Conservation (phyloP, 2,329 filamentous ascomycete species). For the Gremmenia infestans region DNA sequence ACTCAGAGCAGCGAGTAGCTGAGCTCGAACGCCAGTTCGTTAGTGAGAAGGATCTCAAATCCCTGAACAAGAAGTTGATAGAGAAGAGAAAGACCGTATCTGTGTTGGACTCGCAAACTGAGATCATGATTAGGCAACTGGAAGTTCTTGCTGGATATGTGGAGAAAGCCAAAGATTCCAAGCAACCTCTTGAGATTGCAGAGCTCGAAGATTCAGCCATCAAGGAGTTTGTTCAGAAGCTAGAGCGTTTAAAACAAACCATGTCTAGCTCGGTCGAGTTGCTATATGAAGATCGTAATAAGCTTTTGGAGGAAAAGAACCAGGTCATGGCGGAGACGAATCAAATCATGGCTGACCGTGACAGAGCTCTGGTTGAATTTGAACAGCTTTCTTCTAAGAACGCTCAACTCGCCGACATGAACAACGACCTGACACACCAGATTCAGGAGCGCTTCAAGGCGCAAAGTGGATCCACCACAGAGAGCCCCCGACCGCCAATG, state of each 20-base stretch:
- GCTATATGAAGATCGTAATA: slow-evolving; percentile 67
- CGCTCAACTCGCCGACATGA: slow-evolving; percentile 86
- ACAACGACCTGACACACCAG: slow-evolving; percentile 90
- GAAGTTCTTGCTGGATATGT: slow-evolving; percentile 87
- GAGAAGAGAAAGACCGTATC: slow-evolving; percentile 97
- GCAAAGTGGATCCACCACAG: slow-evolving; percentile 50
- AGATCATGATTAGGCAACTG: slow-evolving; percentile 90
- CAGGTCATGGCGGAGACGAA: slow-evolving; percentile 63
- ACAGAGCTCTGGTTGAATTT: slow-evolving; percentile 91
- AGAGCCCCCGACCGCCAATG: slow-evolving; percentile 37
- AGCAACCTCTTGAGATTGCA: slow-evolving; percentile 72
- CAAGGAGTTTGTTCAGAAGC: slow-evolving; percentile 79
- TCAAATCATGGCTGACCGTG: slow-evolving; percentile 73
- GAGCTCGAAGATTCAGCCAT: slow-evolving; percentile 86
- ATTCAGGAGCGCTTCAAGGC: slow-evolving; percentile 92
- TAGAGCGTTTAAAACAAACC: slow-evolving; percentile 55
- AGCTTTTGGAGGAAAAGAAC: slow-evolving; percentile 78
- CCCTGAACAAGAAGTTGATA: slow-evolving; percentile 78
- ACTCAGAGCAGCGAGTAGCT: slow-evolving; percentile 76
- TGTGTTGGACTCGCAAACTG: slow-evolving; percentile 86
- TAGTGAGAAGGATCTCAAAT: slow-evolving; percentile 44
- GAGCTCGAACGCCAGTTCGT: slow-evolving; percentile 79
- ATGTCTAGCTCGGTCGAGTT: slow-evolving; percentile 56
- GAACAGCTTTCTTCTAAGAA: slow-evolving; percentile 94
- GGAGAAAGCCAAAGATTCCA: slow-evolving; percentile 77